Evolutionary conservation across 164 flowering plant genomes (phyloP), one percentile per base, ranked within the genome.

Genomic region (Umbellularia californica): DNA sequence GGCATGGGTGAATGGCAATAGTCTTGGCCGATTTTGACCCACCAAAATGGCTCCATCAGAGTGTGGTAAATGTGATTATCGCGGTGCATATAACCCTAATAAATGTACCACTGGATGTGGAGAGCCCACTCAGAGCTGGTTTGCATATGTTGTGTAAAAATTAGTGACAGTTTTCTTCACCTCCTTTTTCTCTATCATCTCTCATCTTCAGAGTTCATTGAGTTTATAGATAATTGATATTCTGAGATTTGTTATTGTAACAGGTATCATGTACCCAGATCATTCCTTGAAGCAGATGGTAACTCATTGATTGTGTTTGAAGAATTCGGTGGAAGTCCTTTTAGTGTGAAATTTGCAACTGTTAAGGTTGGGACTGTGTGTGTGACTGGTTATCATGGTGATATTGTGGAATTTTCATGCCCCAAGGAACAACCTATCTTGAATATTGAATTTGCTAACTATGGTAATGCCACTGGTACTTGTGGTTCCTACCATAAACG

Each of bases 1-100:
- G 0, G 95, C 93, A 2, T 94, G 97, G 97, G 88, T 94, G 1
- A 92, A 92, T 64, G 97, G 97, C 0, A 62, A 85, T 0, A 88
- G 82, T 73, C 75, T 90, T 1, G 97, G 97, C 0, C 83, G 97
- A 0, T 90, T 78, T 47, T 90, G 97, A 97, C 89, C 93, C 0
- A 67, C 80, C 20, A 79, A 30, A 64, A 12, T 72, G 0, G 88
- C 95, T 0, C 69, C 52, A 0, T 74, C 74, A 0, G 82, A 81
- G 68, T 92, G 97, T 67, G 73, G 79, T 2, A 77, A 63, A 3
- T 92, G 98, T 72, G 92, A 94, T 67, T 94, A 92, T 23, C 85
- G 90, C 3, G 96, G 96, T 2, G 0, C 58, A 6, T 90, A 90
- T 50, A 7, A 19, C 33, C 23, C 69, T n/a, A 58, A 1, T 5